A percentile compares a stretch with the other conserved stretches of the same genome.
phyloP scores from a whole-genome alignment of 805 yeast species.

The Ogataea dorogensis region DNA sequence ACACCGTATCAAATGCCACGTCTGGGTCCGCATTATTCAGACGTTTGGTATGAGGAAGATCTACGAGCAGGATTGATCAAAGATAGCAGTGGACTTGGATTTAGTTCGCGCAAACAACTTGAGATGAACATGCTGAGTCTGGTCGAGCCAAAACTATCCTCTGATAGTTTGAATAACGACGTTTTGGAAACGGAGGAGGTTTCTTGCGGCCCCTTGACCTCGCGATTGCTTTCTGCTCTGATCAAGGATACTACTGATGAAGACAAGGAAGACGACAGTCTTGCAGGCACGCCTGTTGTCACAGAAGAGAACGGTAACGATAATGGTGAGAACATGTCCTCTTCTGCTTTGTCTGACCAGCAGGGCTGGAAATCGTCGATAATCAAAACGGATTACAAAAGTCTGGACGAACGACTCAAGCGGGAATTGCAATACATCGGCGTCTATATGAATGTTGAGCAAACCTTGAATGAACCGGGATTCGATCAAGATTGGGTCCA shows the following conservation, averaged over 20 bases:
- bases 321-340: slow-evolving; percentile 15
- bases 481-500: slow-evolving; percentile 69
- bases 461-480: slow-evolving; percentile 34
- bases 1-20: slow-evolving; percentile 81
- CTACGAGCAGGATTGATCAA: slow-evolving; percentile 32
- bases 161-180: slow-evolving; percentile 58
- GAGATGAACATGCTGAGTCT: slow-evolving; percentile 22
- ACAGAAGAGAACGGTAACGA: slow-evolving; percentile 13
- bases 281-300: slow-evolving; percentile 22
- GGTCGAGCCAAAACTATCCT: slow-evolving; percentile 54
- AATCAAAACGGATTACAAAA: slow-evolving; percentile 62
- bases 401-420: slow-evolving; percentile 83
- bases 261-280: slow-evolving; percentile 19
- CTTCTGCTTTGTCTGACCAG: slow-evolving; percentile 37
- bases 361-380: slow-evolving; percentile 47
- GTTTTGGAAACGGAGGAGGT: slow-evolving; percentile 67
- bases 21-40: slow-evolving; percentile 77
- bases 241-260: slow-evolving; percentile 46
- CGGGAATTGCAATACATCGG: slow-evolving; percentile 90
- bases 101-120: slow-evolving; percentile 23
- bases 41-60: slow-evolving; percentile 87
- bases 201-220: slow-evolving; percentile 88
- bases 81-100: slow-evolving; percentile 14
- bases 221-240: slow-evolving; percentile 79
- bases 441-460: slow-evolving; percentile 66